Percentiles rank a stretch among this genome's conserved stretches.
phyloP scores from a whole-genome alignment of 352 stramenopile species.

The Phytophthora quininea region DNA sequence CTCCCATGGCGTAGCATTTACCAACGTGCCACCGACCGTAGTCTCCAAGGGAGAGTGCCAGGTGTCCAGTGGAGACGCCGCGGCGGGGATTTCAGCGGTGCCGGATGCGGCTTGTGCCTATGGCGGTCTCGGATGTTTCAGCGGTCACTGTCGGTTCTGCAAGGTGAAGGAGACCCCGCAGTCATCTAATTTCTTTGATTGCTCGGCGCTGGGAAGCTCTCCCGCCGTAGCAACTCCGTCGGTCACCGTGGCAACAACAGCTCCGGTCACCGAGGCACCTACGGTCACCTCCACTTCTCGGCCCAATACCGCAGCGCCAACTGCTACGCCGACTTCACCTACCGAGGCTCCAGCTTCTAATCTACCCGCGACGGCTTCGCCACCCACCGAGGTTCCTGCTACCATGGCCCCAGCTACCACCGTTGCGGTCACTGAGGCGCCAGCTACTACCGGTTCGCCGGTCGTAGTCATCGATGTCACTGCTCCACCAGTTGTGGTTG shows the following conservation, averaged over 20 bases:
- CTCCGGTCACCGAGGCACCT: constrained; percentile 1
- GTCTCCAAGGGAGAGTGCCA: constrained; percentile 9
- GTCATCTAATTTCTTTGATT: constrained; percentile 28
- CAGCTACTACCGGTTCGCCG: no score
- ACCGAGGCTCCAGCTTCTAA: no score
- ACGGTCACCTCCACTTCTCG: no score
- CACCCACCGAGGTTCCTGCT: no score
- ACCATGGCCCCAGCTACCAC: no score
- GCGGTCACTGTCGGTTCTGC: constrained; percentile 45
- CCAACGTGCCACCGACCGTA: constrained; percentile 7
- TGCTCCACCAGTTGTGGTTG: not conserved
- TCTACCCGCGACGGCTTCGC: no score
- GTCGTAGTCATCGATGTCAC: not conserved
- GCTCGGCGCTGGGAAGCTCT: constrained; percentile 20
- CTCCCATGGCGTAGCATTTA: constrained; percentile 24
- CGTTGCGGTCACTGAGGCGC: not conserved
- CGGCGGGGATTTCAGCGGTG: constrained; percentile 35
- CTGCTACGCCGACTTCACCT: no score
- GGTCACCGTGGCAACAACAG: not conserved
- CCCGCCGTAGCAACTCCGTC: not conserved
- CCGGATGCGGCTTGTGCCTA: constrained; percentile 28
- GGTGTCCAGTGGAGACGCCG: constrained; percentile 26
- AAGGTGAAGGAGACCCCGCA: constrained; percentile 32
- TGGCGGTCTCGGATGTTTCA: constrained; percentile 47
- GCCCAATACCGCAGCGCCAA: no score